Evolutionary conservation across 2,329 filamentous ascomycete genomes (phyloP).

Genomic region (Colletotrichum caudatum): DNA sequence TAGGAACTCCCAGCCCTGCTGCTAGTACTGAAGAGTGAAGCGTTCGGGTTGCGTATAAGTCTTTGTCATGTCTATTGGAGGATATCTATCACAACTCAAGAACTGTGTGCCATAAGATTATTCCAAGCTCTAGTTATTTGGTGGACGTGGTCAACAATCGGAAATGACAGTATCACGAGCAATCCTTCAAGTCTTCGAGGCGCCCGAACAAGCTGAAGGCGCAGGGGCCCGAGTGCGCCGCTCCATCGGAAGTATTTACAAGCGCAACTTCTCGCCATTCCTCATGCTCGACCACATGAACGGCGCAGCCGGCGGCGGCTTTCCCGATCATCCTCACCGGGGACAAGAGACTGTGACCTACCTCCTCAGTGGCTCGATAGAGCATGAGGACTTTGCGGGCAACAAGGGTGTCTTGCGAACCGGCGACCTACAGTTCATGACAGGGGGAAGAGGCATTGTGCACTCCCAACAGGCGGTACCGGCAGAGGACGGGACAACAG

Average conservation of each 20-base stretch:
- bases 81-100: not conserved
- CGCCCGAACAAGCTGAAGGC: slow-evolving; percentile 87
- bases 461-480: slow-evolving; percentile 95
- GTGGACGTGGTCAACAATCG: no score
- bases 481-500: slow-evolving; percentile 79
- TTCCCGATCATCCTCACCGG: slow-evolving; percentile 87
- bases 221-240: slow-evolving; percentile 88
- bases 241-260: slow-evolving; percentile 84
- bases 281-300: slow-evolving; percentile 96
- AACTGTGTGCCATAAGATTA: not conserved
- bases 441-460: slow-evolving; percentile 89
- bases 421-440: slow-evolving; percentile 99
- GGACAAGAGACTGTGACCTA: slow-evolving; percentile 93
- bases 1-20: no score
- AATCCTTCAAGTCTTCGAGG: slow-evolving; percentile 86
- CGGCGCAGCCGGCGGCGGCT: slow-evolving; percentile 83
- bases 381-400: slow-evolving; percentile 93
- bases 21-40: no score
- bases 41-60: not conserved
- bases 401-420: slow-evolving; percentile 84
- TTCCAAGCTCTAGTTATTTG: rapidly evolving
- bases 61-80: not conserved
- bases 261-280: slow-evolving; percentile 91
- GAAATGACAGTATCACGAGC: slow-evolving; percentile 75
- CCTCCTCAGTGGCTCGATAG: slow-evolving; percentile 82